These are phyloP conservation scores for Henckelia pumila DNA, from an alignment of 257 asterid species.

Conservation along the genomic window DNA sequence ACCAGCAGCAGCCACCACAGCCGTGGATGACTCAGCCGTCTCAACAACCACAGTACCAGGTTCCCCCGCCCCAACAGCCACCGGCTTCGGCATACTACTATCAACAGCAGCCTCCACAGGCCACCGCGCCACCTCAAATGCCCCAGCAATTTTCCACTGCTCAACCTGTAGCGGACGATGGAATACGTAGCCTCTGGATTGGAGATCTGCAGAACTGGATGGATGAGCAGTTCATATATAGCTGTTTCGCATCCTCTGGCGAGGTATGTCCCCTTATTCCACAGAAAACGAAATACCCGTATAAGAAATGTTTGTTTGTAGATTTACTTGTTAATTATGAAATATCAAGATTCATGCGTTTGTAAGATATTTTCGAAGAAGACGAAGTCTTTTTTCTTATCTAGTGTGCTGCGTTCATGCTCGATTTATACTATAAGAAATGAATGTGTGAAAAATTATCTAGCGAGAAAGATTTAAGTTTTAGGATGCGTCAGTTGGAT, in stretches of 20 bases:
- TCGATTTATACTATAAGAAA: not conserved
- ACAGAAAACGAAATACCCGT: not conserved
- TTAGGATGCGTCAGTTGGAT: too few species aligned
- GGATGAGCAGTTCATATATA: slow-evolving; percentile 67
- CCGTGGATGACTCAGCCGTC: slow-evolving; percentile 57
- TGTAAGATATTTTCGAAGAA: too few species aligned
- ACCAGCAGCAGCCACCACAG: slow-evolving; percentile 58
- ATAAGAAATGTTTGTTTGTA: not conserved
- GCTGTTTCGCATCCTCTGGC: slow-evolving; percentile 59
- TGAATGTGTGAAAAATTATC: not conserved
- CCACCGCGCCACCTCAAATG: not conserved
- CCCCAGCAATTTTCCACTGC: slow-evolving; percentile 29
- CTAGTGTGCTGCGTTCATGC: not conserved
- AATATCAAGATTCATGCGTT: not conserved
- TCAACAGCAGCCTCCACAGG: slow-evolving; percentile 47
- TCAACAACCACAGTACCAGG: slow-evolving; percentile 56
- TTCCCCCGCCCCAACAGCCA: slow-evolving; percentile 58
- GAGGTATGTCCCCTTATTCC: slow-evolving; percentile 46
- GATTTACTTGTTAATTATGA: not conserved
- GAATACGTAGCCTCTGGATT: slow-evolving; percentile 84
- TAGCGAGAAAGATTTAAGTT: not conserved
- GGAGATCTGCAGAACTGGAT: slow-evolving; percentile 97
- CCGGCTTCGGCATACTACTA: slow-evolving; percentile 61
- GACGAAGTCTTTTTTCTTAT: too few species aligned
- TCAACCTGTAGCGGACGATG: slow-evolving; percentile 55